Evolutionary conservation across 2,329 filamentous ascomycete species (phyloP), one percentile per base, ranked within the genome.

Genomic region (Beauveria medogensis): DNA sequence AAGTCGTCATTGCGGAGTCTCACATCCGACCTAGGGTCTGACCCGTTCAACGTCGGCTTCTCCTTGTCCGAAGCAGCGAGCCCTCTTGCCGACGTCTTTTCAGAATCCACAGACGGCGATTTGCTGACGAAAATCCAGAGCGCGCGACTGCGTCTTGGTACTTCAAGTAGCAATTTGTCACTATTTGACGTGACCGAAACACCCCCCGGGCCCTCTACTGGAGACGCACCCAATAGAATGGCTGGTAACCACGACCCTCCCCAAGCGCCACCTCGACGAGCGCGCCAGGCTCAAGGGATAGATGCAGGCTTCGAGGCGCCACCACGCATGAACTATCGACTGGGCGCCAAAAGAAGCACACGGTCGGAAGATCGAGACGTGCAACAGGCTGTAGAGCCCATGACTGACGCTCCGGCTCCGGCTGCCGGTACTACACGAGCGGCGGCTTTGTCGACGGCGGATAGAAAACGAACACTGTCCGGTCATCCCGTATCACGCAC

Each of bases 381-480:
- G 55, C 70, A 74, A 43, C 65, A 69, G 55, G 54, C 67, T 6
- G 62, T 67, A 12, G 81, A 83, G 14, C 66, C 67, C 30, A 69
- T 77, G 54, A 66, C 72, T 2, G 82, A 84, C 44, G 70, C 75
- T 1, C 66, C 74, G 67, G 64, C 72, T 66, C 59, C 70, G 65
- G 52, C 69, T 68, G 54, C 71, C 67, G 74, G 70, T 77, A 75
- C 67, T 24, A 63, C 67, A 40, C 68, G 73, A 34, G 68, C 77
- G 60, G 69, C 77, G 20, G 70, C 78, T 64, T 22, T 52, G 24
- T 72, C 80, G 22, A 78, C 76, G 4, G 75, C 80, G 16, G 90
- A 92, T 63, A 85, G 92, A 71, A 97, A 97, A 76, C 86, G 93
- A 66, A 97, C 92, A 1, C 84, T 96, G n/a, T 96, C 93, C 46